Conservation (phyloP, 768 basidiomycete genomes). For the Lyophyllum decastes region DNA sequence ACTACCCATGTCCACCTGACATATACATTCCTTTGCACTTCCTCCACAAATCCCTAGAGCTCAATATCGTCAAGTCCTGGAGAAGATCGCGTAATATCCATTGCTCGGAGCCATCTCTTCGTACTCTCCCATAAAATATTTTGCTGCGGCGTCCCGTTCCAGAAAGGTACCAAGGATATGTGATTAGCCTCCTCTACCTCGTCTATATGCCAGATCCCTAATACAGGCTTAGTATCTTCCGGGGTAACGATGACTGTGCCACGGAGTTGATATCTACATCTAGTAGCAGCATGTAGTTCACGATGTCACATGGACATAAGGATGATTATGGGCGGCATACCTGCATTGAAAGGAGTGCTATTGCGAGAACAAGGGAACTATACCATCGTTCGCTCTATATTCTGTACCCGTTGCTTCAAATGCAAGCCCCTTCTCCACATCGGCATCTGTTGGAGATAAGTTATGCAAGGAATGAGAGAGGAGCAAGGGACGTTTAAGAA, state of each 20-base stretch:
- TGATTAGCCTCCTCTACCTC: constrained; percentile 35
- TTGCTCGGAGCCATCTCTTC: constrained; percentile 34
- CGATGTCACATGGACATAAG: neutral
- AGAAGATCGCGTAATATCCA: constrained; percentile 25
- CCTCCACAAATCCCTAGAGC: neutral
- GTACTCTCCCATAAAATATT: constrained; percentile 39
- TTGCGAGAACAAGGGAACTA: constrained; percentile 51
- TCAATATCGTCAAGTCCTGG: neutral
- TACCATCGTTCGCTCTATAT: constrained; percentile 46
- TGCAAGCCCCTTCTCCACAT: neutral
- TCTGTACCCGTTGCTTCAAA: constrained; percentile 24
- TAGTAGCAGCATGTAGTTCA: constrained; percentile 6
- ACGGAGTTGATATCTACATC: constrained; percentile 12
- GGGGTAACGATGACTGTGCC: neutral
- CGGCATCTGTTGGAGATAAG: neutral
- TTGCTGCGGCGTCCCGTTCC: constrained; percentile 35
- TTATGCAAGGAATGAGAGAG: neutral
- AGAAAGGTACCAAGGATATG: constrained; percentile 39
- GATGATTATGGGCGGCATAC: constrained; percentile 25
- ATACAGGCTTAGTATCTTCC: constrained; percentile 14
- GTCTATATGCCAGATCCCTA: constrained; percentile 46
- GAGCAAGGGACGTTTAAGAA: constrained; percentile 16
- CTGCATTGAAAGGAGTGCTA: constrained; percentile 50
- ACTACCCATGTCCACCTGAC: constrained; percentile 20
- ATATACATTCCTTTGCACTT: constrained; percentile 11